Conservation (phyloP, 2,329 filamentous ascomycete genomes). For the Ophiostoma sp. region DNA sequence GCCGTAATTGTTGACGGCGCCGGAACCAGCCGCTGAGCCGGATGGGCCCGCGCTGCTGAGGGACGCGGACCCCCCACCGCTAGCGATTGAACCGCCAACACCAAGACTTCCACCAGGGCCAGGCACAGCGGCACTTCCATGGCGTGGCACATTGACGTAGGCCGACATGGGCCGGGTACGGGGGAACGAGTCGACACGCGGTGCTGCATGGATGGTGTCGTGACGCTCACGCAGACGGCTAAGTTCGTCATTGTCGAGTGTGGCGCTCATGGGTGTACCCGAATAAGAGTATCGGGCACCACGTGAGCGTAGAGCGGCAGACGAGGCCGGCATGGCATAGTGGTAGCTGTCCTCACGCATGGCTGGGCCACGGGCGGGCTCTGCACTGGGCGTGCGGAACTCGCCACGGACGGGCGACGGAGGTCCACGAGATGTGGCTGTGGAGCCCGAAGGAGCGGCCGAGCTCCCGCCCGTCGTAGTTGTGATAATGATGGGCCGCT, state of each 20-base stretch:
- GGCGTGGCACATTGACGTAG: slow-evolving; percentile 48
- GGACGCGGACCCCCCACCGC: slow-evolving; percentile 8
- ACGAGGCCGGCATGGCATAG: slow-evolving; percentile 60
- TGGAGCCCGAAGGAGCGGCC: slow-evolving; percentile 26
- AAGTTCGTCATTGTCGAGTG: slow-evolving; percentile 54
- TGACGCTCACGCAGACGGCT: slow-evolving; percentile 51
- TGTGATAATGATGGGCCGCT: slow-evolving; percentile 59
- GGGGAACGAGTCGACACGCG: slow-evolving; percentile 39
- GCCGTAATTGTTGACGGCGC: slow-evolving; percentile 51
- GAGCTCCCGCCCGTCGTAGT: slow-evolving; percentile 45
- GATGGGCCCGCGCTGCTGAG: background rate
- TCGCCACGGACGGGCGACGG: slow-evolving; percentile 43
- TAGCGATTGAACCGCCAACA: slow-evolving; percentile 30
- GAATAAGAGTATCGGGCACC: slow-evolving; percentile 44
- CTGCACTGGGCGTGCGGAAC: slow-evolving; percentile 44
- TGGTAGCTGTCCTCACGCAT: slow-evolving; percentile 53
- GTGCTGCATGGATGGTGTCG: slow-evolving; percentile 35
- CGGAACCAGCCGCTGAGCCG: slow-evolving; percentile 20
- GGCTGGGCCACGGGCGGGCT: slow-evolving; percentile 50
- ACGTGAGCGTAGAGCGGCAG: slow-evolving; percentile 48
- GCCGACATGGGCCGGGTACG: slow-evolving; percentile 46
- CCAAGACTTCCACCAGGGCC: background rate
- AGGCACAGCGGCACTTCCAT: slow-evolving; percentile 38
- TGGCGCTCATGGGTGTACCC: slow-evolving; percentile 47
- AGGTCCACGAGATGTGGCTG: slow-evolving; percentile 13